Base-by-base conservation (phyloP, 441 rosid species). In the Jatropha multifida region DNA sequence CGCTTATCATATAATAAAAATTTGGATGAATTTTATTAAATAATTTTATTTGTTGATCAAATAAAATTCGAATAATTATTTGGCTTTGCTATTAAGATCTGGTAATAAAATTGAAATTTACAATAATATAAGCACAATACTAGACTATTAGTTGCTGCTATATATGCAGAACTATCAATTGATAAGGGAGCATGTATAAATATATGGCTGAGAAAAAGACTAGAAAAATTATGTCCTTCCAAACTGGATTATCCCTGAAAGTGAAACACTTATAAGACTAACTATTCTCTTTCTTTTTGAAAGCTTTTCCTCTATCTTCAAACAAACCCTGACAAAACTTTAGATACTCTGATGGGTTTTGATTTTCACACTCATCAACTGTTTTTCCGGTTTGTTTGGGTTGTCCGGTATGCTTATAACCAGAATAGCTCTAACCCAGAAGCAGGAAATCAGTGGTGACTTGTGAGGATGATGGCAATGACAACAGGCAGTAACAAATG, bases 381-480 rank as follows among this genome's bases (percentile, higher is more conserved):
- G 38, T 8, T 37, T n/a, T 32, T 9, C 7, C n/a, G 44, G 49
- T 69, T 51, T 73, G 60, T 10, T 59, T 26, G 20, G 65, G n/a
- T 18, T 62, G 27, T 8, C 0, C 18, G 62, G 46, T 54, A 37
- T 20, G 65, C 6, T 18, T 48, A 27, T 17, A 0, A 11, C 75
- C 26, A 61, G 13, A 40, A 11, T 20, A 68, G 38, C 26, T 55
- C 4, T 46, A 41, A 46, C 17, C 38, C 66, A 26, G 11, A 10
- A 12, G 37, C 26, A 3, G 5, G 15, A n/a, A 48, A 60, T 10
- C 59, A 38, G 7, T 8, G 49, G 54, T 48, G 67, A 49, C 32
- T 32, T 3, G 70, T 59, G 77, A 76, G 38, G 67, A 49, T 11
- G 73, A 77, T 5, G 65, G 78, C 51, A 74, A 76, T 73, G 44